Percentiles rank a stretch among this genome's conserved stretches.
These are phyloP conservation scores for Senecio squalidus DNA, from an alignment of 140 eudicot species.

Conservation along the genomic window DNA sequence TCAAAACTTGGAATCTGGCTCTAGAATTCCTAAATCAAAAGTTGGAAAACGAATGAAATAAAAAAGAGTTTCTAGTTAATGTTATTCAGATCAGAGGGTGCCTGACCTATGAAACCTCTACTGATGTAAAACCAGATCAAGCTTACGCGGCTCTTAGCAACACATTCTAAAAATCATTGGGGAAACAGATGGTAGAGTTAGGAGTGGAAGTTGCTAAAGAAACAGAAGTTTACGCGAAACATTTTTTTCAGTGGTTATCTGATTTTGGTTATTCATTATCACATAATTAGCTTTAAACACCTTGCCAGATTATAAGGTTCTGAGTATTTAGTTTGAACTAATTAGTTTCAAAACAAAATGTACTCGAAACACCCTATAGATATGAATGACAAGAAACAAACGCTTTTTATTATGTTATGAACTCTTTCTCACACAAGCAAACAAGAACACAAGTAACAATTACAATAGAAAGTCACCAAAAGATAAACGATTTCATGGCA, in stretches of 20 bases:
- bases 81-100: conserved; percentile 93
- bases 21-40: conserved; percentile 86
- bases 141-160: conserved; percentile 98
- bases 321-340: not conserved
- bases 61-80: conserved; percentile 48
- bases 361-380: too few relatives aligned
- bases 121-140: conserved; percentile 67
- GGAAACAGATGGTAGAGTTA: conserved; percentile 51
- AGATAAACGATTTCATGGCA: not conserved
- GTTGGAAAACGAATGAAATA: conserved; percentile 57
- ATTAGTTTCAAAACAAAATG: too few relatives aligned
- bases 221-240: conserved; percentile 76
- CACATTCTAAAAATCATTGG: conserved; percentile 70
- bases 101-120: conserved; percentile 90
- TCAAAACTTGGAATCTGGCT: conserved; percentile 66
- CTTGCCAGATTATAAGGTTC: conserved; percentile 27
- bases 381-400: too few relatives aligned
- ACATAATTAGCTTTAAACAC: too few relatives aligned
- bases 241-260: conserved; percentile 76
- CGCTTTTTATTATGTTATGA: not conserved
- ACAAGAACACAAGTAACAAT: conserved; percentile 3
- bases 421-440: not conserved
- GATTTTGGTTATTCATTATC: too few relatives aligned
- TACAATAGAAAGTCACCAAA: not conserved
- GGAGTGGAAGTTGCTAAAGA: conserved; percentile 73